phyloP scores from a whole-genome alignment of 768 basidiomycete species.

The Clitopilus hobsonii region DNA sequence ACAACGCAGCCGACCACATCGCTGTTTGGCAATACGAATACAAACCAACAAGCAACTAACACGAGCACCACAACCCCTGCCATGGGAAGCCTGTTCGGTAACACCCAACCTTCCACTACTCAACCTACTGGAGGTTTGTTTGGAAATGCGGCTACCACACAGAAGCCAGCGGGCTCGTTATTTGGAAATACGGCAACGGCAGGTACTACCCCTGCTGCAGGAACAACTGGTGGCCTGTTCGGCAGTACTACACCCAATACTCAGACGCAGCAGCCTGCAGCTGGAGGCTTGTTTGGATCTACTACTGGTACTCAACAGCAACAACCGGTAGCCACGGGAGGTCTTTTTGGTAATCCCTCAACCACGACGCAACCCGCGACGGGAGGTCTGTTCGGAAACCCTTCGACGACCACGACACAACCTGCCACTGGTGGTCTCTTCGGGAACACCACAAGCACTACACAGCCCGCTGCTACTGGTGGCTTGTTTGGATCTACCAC shows the following conservation, averaged over 20 bases:
- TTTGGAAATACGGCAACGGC: conserved; percentile 12
- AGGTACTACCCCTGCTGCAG: conserved; percentile 3
- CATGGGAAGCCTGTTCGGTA: conserved; percentile 13
- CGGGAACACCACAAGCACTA: conserved; percentile 9
- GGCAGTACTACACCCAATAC: too few species aligned
- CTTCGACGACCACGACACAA: conserved; percentile 9
- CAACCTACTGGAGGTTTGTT: conserved; percentile 19
- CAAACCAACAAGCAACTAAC: background rate
- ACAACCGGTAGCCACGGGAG: too few species aligned
- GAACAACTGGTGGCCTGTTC: too few species aligned
- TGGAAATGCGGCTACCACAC: conserved; percentile 17
- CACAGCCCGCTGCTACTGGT: conserved; percentile 9
- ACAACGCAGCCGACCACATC: background rate
- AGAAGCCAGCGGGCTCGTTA: conserved; percentile 7
- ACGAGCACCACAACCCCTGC: background rate
- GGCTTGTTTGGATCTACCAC: conserved; percentile 17
- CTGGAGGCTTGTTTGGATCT: too few species aligned
- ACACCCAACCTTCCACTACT: conserved; percentile 9
- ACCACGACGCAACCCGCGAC: too few species aligned
- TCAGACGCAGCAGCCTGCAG: too few species aligned
- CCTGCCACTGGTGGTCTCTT: conserved; percentile 15
- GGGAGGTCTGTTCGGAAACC: conserved; percentile 14
- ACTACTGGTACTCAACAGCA: too few species aligned
- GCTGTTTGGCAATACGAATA: background rate
- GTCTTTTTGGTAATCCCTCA: too few species aligned